A percentile compares a stretch with the other conserved stretches of the same genome.
phyloP scores from a whole-genome alignment of 2,329 filamentous ascomycete genomes.

The Hypoxylon sp. region DNA sequence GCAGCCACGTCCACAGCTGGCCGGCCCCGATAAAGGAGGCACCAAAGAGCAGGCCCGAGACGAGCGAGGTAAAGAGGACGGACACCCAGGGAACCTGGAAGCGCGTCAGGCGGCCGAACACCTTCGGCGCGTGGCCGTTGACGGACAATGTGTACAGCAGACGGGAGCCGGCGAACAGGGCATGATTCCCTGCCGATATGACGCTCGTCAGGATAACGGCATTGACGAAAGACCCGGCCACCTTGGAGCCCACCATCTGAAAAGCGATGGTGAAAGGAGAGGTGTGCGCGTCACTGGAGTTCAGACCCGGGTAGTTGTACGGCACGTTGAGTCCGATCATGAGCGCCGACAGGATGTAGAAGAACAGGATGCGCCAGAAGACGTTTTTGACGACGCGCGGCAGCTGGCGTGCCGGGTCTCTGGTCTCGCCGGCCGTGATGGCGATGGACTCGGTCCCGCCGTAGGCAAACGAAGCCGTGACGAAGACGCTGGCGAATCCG shows the following conservation, averaged over 20 bases:
- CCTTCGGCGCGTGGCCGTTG: slow-evolving; percentile 62
- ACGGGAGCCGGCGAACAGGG: slow-evolving; percentile 63
- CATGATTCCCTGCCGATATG: slow-evolving; percentile 66
- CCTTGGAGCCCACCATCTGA: slow-evolving; percentile 61
- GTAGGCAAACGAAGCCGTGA: slow-evolving; percentile 68
- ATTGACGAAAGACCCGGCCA: slow-evolving; percentile 66
- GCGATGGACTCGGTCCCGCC: slow-evolving; percentile 71
- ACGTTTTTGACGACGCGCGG: slow-evolving; percentile 71
- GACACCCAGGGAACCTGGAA: slow-evolving; percentile 62
- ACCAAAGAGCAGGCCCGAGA: slow-evolving; percentile 68
- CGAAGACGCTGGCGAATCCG: slow-evolving; percentile 70
- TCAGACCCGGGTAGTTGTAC: slow-evolving; percentile 58
- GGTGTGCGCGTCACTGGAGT: slow-evolving; percentile 53
- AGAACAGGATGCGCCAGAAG: slow-evolving; percentile 68
- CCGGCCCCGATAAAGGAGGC: slow-evolving; percentile 71
- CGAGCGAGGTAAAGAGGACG: slow-evolving; percentile 60
- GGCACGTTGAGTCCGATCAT: slow-evolving; percentile 67
- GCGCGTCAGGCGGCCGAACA: slow-evolving; percentile 60
- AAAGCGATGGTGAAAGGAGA: slow-evolving; percentile 70
- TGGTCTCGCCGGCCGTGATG: slow-evolving; percentile 72
- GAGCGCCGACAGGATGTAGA: slow-evolving; percentile 60
- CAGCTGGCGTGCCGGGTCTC: slow-evolving; percentile 66
- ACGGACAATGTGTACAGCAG: slow-evolving; percentile 64
- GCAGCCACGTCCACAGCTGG: slow-evolving; percentile 71
- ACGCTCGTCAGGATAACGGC: slow-evolving; percentile 67